Percentiles rank a stretch among this genome's conserved stretches.
These are phyloP conservation scores for Arctostaphylos glauca DNA, from an alignment of 148 eudicot species.

Conservation along the genomic window DNA sequence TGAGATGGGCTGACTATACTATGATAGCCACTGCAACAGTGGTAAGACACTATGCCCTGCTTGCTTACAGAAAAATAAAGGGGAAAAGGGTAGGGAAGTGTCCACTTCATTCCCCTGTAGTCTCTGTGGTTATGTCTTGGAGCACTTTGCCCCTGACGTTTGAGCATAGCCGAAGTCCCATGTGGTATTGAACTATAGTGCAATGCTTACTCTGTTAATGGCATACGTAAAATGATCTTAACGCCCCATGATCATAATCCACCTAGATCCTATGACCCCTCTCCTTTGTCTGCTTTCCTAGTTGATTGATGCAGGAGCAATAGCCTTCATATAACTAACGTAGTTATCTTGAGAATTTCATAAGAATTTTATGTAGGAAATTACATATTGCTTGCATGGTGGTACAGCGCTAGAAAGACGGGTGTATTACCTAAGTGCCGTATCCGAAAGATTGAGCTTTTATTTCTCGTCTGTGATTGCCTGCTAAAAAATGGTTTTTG, in stretches of 20 bases:
- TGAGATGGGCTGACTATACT: constrained; percentile 94
- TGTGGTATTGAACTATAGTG: background rate
- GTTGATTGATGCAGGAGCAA: background rate
- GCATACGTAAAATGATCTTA: background rate
- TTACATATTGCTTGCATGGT: background rate
- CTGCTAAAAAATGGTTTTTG: background rate
- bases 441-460: background rate
- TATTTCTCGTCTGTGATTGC: background rate
- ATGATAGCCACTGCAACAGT: constrained; percentile 92
- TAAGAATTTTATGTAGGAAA: background rate
- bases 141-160: background rate
- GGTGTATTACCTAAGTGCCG: background rate
- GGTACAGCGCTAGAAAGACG: background rate
- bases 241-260: background rate
- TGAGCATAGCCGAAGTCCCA: background rate
- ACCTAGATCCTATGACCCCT: background rate
- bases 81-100: background rate
- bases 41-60: constrained; percentile 39
- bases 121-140: background rate
- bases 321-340: background rate
- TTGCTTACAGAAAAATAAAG: background rate
- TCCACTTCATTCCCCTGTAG: background rate
- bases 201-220: background rate
- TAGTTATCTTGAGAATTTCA: background rate
- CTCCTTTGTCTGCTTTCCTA: background rate